Base-by-base conservation (phyloP, 2,329 filamentous ascomycete genomes). In the Fusarium virguliforme region DNA sequence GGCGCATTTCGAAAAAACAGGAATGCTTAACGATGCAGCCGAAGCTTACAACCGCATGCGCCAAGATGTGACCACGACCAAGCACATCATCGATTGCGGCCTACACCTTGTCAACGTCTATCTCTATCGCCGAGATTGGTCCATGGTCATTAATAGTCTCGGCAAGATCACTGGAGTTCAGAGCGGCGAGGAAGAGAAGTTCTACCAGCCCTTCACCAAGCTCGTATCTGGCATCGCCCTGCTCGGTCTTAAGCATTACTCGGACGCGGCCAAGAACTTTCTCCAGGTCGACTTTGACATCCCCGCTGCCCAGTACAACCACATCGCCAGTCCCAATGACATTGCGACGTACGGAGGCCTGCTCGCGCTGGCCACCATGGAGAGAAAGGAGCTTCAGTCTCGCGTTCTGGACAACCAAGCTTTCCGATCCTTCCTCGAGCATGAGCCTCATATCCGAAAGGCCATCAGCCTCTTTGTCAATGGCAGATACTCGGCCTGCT, bases 371-470 rank as follows among this genome's bases (percentile, higher is more conserved):
- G 95, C 95, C 28, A 94, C 94, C 2, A 97, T 98, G 92, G 88
- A 93, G 65, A 90, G 96, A 53, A 84, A 86, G 8, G 90, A 94
- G 67, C 85, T 99, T 24, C 92, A 96, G 79, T 83, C 82, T 6
- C 85, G 86, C 7, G 94, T 98, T 3, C 88, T 99, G 1, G 93
- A 96, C 38, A 97, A 94, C 77, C 84, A 85, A 35, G 85, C 87
- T 10, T 99, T 99, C 83, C 92, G 96, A 58, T 90, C 88, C 50
- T 97, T 96, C 78, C 88, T 99, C 13, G 96, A 98, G 79, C 87
- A 97, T 1, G 96, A 98, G 81, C 94, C 95, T 4, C 95, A 98
- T 76, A 92, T 99, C 68, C 93, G 96, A 70, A 95, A 95, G 64
- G 95, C 96, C 12, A 92, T 99, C 74, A 89, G 89, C 8, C 91